Evolutionary conservation across 306 rosid species (phyloP).

Genomic region (Rubus parviflorus): DNA sequence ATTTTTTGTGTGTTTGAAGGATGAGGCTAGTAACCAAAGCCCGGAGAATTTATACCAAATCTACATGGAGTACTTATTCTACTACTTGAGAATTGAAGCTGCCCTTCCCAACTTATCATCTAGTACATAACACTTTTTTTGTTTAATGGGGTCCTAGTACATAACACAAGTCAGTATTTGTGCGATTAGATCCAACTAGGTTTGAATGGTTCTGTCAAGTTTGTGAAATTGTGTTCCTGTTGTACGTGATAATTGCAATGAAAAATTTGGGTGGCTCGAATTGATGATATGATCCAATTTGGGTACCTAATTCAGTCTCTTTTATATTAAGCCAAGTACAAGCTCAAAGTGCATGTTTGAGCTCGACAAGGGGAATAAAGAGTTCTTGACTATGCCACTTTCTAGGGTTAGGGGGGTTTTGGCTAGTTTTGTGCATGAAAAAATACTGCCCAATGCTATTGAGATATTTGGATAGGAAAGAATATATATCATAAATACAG

Average conservation of each 20-base stretch:
- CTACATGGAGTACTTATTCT: too few species aligned
- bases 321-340: not conserved
- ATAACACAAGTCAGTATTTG: not conserved
- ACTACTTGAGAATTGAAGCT: not conserved
- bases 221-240: not conserved
- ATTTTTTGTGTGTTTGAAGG: too few species aligned
- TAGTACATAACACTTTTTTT: too few species aligned
- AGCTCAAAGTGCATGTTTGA: not conserved
- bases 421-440: not conserved
- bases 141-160: too few species aligned
- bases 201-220: not conserved
- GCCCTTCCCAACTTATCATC: too few species aligned
- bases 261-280: constrained; percentile 20
- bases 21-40: too few species aligned
- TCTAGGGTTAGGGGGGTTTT: constrained; percentile 1
- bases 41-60: too few species aligned
- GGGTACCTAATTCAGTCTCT: not conserved
- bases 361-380: constrained; percentile 25
- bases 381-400: constrained; percentile 16
- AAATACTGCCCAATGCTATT: not conserved
- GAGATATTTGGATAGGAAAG: not conserved
- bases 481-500: not conserved
- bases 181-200: not conserved
- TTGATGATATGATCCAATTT: not conserved
- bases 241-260: not conserved